A percentile compares a stretch with the other conserved stretches of the same genome.
phyloP scores from a whole-genome alignment of 2,329 filamentous ascomycete genomes.

The Meredithiella fracta region DNA sequence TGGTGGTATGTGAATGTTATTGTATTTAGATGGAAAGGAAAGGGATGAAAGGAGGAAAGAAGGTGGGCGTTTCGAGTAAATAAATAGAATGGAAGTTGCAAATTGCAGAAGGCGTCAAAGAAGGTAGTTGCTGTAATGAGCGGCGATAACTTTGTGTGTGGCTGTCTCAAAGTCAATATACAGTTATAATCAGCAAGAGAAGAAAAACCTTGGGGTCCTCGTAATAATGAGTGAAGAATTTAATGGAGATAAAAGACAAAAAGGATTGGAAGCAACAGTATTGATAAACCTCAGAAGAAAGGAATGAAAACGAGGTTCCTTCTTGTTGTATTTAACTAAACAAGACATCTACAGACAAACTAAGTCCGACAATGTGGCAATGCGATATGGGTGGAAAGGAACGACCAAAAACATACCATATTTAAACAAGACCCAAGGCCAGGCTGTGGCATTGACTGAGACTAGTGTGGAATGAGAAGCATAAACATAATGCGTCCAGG shows the following conservation, averaged over 20 bases:
- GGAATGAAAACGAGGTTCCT: no score
- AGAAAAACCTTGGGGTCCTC: no score
- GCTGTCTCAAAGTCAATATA: background rate
- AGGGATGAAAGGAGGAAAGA: background rate
- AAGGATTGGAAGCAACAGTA: no score
- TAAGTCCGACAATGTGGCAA: background rate
- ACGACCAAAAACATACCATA: no score
- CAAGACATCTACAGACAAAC: background rate
- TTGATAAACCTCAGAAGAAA: no score
- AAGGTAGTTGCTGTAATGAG: no score
- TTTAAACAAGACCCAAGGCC: no score
- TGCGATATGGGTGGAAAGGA: no score
- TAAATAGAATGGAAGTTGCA: background rate
- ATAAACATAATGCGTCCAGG: no score
- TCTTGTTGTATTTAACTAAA: background rate
- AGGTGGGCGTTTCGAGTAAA: background rate
- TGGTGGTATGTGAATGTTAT: background rate
- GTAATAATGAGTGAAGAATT: background rate
- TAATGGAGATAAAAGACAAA: background rate
- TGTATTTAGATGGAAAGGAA: conserved; percentile 3
- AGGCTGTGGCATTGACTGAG: no score
- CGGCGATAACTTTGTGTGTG: background rate
- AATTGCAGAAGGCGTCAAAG: no score
- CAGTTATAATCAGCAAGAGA: background rate
- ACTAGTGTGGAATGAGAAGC: no score